Conservation (phyloP, 495 filamentous ascomycete species). For the Trichoderma virens region DNA sequence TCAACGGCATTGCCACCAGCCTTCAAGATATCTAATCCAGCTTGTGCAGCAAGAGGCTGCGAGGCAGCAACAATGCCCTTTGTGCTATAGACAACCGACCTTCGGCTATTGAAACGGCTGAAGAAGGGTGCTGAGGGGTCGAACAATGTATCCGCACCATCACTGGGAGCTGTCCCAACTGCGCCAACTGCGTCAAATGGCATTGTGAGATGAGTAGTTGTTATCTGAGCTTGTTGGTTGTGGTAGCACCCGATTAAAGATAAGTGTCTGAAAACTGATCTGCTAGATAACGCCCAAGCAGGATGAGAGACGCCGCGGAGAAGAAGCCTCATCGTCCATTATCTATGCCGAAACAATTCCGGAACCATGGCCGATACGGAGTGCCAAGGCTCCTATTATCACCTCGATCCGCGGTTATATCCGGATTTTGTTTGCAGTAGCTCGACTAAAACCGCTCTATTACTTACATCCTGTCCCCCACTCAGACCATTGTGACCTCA, state of each 20-base stretch:
- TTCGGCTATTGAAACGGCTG: conserved; percentile 60
- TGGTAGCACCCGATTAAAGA: background rate
- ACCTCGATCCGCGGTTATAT: no score
- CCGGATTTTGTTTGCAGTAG: no score
- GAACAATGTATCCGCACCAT: background rate
- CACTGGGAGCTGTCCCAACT: background rate
- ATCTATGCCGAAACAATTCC: background rate
- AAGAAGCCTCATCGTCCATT: background rate
- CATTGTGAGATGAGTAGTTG: background rate
- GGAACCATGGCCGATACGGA: background rate
- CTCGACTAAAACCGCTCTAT: no score
- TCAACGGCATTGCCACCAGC: conserved; percentile 91
- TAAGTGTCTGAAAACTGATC: background rate
- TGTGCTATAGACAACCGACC: conserved; percentile 90
- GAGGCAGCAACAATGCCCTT: conserved; percentile 88
- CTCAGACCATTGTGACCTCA: background rate
- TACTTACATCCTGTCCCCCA: background rate
- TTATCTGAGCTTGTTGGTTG: no score
- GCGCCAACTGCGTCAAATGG: background rate
- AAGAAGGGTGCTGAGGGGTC: background rate
- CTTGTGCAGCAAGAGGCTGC: conserved; percentile 86
- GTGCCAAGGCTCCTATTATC: no score
- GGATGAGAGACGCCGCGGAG: background rate
- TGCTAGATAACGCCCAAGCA: background rate
- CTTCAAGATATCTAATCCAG: conserved; percentile 73